Percentiles rank a stretch among this genome's conserved stretches.
phyloP scores from a whole-genome alignment of 192 early-diverging fungal species.

The Backusella australiensis region DNA sequence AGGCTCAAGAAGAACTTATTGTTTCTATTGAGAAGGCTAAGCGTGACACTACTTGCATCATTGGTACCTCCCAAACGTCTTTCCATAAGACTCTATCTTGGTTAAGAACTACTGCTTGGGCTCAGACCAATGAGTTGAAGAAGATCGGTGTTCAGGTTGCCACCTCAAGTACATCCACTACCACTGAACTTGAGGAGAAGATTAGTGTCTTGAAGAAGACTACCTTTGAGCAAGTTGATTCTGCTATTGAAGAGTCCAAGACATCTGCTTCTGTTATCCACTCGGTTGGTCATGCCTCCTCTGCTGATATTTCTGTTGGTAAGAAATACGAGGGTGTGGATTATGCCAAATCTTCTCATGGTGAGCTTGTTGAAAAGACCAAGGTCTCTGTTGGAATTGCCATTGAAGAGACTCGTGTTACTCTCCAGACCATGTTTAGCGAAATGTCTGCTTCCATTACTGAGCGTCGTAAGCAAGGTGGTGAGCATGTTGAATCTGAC shows the following conservation, averaged over 20 bases:
- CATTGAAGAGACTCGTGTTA: constrained; percentile 7
- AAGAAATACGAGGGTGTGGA: constrained; percentile 3
- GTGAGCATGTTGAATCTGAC: constrained; percentile 7
- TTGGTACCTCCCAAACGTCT: neutral
- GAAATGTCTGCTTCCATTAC: neutral
- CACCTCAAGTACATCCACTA: neutral
- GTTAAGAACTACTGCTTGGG: constrained; percentile 7
- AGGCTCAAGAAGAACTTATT: constrained; percentile 6
- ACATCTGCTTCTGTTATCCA: constrained; percentile 1
- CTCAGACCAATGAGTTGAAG: constrained; percentile 10
- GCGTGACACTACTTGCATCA: neutral
- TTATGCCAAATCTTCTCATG: constrained; percentile 2
- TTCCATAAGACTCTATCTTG: constrained; percentile 14
- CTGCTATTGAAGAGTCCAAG: constrained; percentile 11
- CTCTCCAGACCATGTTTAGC: neutral
- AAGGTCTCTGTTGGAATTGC: constrained; percentile 12
- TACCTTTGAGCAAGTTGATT: neutral
- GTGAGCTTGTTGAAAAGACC: neutral
- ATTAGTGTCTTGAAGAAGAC: neutral
- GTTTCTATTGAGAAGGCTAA: constrained; percentile 11
- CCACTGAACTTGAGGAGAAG: neutral
- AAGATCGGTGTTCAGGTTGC: neutral
- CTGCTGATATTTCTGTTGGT: constrained; percentile 9
- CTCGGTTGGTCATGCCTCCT: neutral
- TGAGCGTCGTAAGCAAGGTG: constrained; percentile 16